Conservation (phyloP, 352 stramenopile species). For the Globisporangium cylindrosporum region DNA sequence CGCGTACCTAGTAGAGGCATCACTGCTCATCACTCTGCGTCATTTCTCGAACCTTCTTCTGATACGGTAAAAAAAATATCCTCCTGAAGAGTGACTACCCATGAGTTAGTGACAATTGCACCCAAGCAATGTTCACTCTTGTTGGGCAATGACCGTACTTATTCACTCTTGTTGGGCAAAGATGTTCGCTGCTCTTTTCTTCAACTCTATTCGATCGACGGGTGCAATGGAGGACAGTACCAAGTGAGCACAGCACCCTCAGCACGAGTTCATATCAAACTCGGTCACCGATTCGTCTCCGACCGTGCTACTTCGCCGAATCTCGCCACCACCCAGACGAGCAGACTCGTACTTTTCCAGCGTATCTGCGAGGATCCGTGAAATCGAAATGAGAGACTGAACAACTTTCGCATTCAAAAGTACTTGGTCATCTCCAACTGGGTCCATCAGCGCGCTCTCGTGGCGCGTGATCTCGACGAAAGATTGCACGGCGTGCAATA, state of each 20-base stretch:
- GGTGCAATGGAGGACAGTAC: too few species aligned
- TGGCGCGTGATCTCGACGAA: slow-evolving; percentile 31
- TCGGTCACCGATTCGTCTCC: slow-evolving; percentile 25
- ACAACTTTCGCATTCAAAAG: slow-evolving; percentile 25
- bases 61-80: background rate
- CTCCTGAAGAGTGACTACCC: slow-evolving; percentile 11
- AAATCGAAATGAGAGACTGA: slow-evolving; percentile 39
- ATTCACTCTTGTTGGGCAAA: background rate
- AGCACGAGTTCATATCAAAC: slow-evolving; percentile 28
- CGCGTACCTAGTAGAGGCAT: background rate
- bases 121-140: background rate
- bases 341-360: slow-evolving; percentile 32
- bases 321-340: background rate
- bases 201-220: background rate
- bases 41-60: slow-evolving; percentile 43
- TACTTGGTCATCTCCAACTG: slow-evolving; percentile 10
- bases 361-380: slow-evolving; percentile 43
- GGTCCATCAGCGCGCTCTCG: slow-evolving; percentile 3
- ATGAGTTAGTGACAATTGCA: background rate
- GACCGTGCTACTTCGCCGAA: slow-evolving; percentile 11
- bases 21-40: background rate
- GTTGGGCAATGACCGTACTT: too few species aligned
- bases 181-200: background rate
- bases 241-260: background rate
- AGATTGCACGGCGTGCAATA: slow-evolving; percentile 32